These are phyloP conservation scores for Colletotrichum euphorbiae DNA, from an alignment of 2,329 filamentous ascomycete genomes.

Conservation along the genomic window DNA sequence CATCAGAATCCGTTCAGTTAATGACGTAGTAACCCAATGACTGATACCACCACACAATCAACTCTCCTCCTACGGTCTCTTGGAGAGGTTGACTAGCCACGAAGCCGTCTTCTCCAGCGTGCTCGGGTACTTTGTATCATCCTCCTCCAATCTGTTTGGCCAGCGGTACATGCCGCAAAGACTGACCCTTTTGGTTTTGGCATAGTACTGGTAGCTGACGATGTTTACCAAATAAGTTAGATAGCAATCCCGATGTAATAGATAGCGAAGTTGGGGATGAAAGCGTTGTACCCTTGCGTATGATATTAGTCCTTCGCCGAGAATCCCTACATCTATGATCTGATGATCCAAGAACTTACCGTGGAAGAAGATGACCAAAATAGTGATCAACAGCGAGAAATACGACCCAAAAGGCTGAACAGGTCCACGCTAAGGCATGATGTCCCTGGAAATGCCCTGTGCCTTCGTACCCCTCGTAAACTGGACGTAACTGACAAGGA, in stretches of 20 bases:
- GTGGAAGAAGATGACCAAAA: conserved; percentile 67
- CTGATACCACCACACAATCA: too few relatives aligned
- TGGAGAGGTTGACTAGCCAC: neutral
- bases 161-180: conserved; percentile 68
- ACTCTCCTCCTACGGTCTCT: neutral
- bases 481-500: conserved; percentile 53
- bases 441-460: conserved; percentile 49
- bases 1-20: too few relatives aligned
- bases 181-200: conserved; percentile 63
- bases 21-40: too few relatives aligned
- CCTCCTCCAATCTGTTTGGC: neutral
- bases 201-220: conserved; percentile 72
- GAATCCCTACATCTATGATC: too few relatives aligned
- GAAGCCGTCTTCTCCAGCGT: conserved; percentile 4
- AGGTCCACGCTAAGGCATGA: conserved; percentile 52
- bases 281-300: conserved; percentile 31
- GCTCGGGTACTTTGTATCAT: neutral
- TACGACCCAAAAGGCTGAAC: conserved; percentile 55
- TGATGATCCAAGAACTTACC: conserved; percentile 46
- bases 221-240: conserved; percentile 78
- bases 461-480: conserved; percentile 53
- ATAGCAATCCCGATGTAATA: conserved; percentile 78
- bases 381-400: conserved; percentile 48
- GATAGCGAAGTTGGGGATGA: conserved; percentile 33
- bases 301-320: too few relatives aligned